phyloP scores from a whole-genome alignment of 805 yeast genomes.

The Candida rishiriensis region DNA sequence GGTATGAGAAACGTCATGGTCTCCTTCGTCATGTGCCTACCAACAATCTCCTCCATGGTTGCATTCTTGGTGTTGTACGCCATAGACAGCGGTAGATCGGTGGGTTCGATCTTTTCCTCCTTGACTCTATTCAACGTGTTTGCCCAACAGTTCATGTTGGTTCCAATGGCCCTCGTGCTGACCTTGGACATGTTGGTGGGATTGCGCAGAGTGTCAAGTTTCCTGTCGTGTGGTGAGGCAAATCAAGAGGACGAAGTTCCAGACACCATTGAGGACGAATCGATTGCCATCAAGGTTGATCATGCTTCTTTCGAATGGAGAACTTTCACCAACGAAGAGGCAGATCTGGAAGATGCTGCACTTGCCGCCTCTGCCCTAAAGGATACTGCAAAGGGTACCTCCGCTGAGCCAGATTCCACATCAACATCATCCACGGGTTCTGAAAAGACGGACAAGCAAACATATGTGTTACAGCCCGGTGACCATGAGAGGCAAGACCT shows the following conservation, averaged over 20 bases:
- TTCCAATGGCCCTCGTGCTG: conserved; percentile 66
- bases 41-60: conserved; percentile 67
- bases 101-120: conserved; percentile 66
- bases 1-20: conserved; percentile 51
- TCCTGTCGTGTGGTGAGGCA: conserved; percentile 36
- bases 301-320: conserved; percentile 70
- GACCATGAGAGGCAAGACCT: neutral
- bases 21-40: conserved; percentile 55
- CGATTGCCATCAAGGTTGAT: conserved; percentile 44
- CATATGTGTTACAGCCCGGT: no score
- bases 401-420: neutral
- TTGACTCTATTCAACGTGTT: conserved; percentile 60
- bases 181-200: conserved; percentile 64
- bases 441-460: conserved; percentile 6
- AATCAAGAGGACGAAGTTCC: conserved; percentile 32
- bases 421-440: neutral
- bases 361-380: no score
- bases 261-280: conserved; percentile 19
- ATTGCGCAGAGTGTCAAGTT: conserved; percentile 50
- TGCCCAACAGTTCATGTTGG: conserved; percentile 57
- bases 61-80: conserved; percentile 40
- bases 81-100: conserved; percentile 34
- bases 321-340: conserved; percentile 34
- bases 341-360: conserved; percentile 12
- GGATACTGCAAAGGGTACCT: neutral